These are phyloP conservation scores for Amanita exitialis DNA, from an alignment of 768 basidiomycete species.

Conservation along the genomic window DNA sequence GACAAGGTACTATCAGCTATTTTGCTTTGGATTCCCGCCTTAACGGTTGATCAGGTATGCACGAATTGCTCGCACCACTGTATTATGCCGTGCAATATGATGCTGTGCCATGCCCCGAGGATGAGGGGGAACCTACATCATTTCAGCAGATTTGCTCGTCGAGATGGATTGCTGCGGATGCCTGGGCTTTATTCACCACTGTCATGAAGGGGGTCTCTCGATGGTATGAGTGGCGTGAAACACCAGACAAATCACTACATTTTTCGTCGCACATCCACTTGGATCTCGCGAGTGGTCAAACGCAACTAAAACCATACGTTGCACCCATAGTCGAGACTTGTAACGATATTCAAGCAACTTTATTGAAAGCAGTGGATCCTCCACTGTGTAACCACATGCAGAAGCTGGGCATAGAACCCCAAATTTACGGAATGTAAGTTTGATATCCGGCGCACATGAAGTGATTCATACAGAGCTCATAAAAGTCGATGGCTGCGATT, in stretches of 20 bases:
- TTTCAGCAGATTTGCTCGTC: conserved; percentile 56
- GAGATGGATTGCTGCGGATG: conserved; percentile 73
- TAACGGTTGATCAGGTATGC: conserved; percentile 60
- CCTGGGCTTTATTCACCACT: conserved; percentile 72
- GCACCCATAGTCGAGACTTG: conserved; percentile 84
- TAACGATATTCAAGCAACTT: conserved; percentile 63
- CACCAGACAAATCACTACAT: conserved; percentile 20
- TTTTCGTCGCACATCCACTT: conserved; percentile 34
- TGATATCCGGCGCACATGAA: not conserved
- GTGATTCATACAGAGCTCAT: conserved; percentile 2
- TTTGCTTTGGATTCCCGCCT: not conserved
- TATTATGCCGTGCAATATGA: conserved; percentile 82
- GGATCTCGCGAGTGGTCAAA: conserved; percentile 33
- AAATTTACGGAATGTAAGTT: conserved; percentile 91
- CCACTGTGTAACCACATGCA: conserved; percentile 68
- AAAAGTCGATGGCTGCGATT: conserved; percentile 86
- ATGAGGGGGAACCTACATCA: conserved; percentile 27
- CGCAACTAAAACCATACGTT: conserved; percentile 53
- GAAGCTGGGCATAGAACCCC: conserved; percentile 81
- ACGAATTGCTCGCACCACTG: conserved; percentile 86
- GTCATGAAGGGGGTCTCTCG: conserved; percentile 73
- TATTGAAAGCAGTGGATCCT: conserved; percentile 75
- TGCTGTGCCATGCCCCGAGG: conserved; percentile 5
- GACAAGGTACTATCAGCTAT: conserved; percentile 45
- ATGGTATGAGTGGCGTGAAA: conserved; percentile 71